Conservation (phyloP, 768 basidiomycete species). For the Cubamyces sp. region DNA sequence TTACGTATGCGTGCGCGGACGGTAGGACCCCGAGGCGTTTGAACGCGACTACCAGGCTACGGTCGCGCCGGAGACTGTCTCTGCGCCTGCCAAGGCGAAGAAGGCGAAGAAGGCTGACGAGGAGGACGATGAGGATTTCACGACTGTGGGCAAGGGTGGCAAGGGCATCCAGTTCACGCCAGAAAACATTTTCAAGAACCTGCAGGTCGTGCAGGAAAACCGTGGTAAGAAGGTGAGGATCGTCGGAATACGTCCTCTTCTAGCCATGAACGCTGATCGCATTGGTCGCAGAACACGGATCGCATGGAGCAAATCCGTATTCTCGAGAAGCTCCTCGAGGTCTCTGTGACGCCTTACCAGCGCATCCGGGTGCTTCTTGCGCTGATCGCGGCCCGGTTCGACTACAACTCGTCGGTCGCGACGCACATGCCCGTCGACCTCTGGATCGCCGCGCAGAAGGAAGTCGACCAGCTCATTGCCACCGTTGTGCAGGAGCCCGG, state of each 20-base stretch:
- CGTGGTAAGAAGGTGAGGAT: slow-evolving; percentile 88
- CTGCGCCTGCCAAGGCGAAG: slow-evolving; percentile 40
- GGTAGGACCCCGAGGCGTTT: slow-evolving; percentile 87
- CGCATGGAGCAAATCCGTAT: slow-evolving; percentile 92
- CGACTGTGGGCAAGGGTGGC: slow-evolving; percentile 90
- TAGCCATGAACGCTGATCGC: background rate
- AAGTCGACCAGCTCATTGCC: slow-evolving; percentile 86
- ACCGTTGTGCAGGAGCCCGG: slow-evolving; percentile 71
- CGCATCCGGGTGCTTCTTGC: slow-evolving; percentile 93
- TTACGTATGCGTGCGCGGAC: background rate
- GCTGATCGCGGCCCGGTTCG: slow-evolving; percentile 92
- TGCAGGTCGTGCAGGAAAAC: slow-evolving; percentile 90
- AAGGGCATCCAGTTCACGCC: slow-evolving; percentile 80
- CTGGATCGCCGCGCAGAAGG: slow-evolving; percentile 85
- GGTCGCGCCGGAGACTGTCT: slow-evolving; percentile 49
- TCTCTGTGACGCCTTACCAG: slow-evolving; percentile 88
- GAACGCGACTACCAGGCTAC: slow-evolving; percentile 70
- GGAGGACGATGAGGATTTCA: slow-evolving; percentile 68
- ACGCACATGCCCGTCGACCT: slow-evolving; percentile 91
- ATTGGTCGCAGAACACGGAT: slow-evolving; percentile 82
- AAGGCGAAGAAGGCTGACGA: slow-evolving; percentile 45
- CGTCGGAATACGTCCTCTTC: background rate
- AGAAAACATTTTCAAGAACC: slow-evolving; percentile 88
- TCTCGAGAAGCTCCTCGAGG: slow-evolving; percentile 83
- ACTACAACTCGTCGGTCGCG: slow-evolving; percentile 88